phyloP scores from a whole-genome alignment of 2,329 filamentous ascomycete species.

The Aspergillus ibericus region DNA sequence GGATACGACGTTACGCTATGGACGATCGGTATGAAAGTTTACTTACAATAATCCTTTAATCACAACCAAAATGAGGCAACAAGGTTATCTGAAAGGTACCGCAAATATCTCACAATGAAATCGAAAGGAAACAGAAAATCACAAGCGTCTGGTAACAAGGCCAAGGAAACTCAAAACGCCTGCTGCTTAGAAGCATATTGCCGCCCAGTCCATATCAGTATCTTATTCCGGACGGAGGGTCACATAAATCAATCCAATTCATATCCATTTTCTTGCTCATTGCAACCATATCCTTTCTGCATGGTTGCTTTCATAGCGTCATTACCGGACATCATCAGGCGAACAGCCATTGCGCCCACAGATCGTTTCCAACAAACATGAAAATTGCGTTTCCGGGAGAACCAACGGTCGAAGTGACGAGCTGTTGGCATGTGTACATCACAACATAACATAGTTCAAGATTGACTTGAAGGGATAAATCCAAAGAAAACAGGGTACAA shows the following conservation, averaged over 20 bases:
- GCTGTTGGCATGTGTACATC: neutral
- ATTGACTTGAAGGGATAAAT: neutral
- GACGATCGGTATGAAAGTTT: neutral
- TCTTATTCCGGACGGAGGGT: neutral
- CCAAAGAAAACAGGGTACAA: neutral
- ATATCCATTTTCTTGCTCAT: neutral
- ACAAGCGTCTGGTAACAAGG: neutral
- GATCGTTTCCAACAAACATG: neutral
- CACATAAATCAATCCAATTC: neutral
- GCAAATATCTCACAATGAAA: neutral
- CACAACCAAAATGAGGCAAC: neutral
- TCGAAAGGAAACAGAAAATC: neutral
- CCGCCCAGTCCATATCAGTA: neutral
- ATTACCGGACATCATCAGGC: neutral
- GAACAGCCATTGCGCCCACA: neutral
- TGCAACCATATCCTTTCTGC: neutral
- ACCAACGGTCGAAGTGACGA: neutral
- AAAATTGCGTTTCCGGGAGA: neutral
- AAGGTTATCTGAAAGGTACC: neutral
- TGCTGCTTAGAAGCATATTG: neutral
- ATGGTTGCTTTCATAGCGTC: neutral
- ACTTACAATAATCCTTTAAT: neutral
- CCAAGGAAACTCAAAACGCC: neutral
- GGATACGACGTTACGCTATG: neutral
- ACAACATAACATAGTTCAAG: neutral